Conservation (phyloP, 2,329 filamentous ascomycete genomes). For the Colletotrichum ledebouriae region DNA sequence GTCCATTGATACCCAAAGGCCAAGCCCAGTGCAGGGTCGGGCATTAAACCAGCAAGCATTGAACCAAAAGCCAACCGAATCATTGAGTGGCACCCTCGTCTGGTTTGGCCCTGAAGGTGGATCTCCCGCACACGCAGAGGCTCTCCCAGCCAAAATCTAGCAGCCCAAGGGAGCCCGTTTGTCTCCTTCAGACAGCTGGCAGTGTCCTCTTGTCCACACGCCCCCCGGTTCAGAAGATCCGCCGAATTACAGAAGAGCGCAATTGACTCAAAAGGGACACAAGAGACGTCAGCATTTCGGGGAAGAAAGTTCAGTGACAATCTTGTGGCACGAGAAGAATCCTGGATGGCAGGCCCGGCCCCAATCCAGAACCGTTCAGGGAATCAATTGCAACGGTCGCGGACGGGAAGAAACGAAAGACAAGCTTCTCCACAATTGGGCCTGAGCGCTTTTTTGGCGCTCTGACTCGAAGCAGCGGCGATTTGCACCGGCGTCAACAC, state of each 20-base stretch:
- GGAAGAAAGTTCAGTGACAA: conserved; percentile 12
- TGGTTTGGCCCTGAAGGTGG: conserved; percentile 37
- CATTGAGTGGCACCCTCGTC: conserved; percentile 27
- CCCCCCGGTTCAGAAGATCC: conserved; percentile 8
- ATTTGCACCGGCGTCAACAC: conserved; percentile 40
- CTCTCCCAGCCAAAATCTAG: conserved; percentile 19
- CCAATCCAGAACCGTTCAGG: conserved; percentile 14
- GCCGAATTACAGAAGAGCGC: background rate
- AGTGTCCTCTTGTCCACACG: conserved; percentile 10
- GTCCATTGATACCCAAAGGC: conserved; percentile 43
- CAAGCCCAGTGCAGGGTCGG: conserved; percentile 37
- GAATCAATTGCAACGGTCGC: conserved; percentile 37
- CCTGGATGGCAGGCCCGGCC: conserved; percentile 2
- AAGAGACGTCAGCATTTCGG: conserved; percentile 13
- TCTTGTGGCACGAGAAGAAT: conserved; percentile 11
- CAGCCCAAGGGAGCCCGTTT: conserved; percentile 29
- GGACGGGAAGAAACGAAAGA: conserved; percentile 43
- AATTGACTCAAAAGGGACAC: conserved; percentile 18
- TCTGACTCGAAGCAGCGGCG: conserved; percentile 39
- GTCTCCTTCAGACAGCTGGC: conserved; percentile 26
- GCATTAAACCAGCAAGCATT: conserved; percentile 36
- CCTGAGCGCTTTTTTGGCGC: conserved; percentile 53
- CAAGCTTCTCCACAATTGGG: conserved; percentile 53
- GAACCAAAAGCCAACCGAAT: conserved; percentile 22
- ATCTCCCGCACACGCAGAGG: conserved; percentile 29